Evolutionary conservation across 768 basidiomycete genomes (phyloP).

Genomic region (Hypholoma sublateritium): DNA sequence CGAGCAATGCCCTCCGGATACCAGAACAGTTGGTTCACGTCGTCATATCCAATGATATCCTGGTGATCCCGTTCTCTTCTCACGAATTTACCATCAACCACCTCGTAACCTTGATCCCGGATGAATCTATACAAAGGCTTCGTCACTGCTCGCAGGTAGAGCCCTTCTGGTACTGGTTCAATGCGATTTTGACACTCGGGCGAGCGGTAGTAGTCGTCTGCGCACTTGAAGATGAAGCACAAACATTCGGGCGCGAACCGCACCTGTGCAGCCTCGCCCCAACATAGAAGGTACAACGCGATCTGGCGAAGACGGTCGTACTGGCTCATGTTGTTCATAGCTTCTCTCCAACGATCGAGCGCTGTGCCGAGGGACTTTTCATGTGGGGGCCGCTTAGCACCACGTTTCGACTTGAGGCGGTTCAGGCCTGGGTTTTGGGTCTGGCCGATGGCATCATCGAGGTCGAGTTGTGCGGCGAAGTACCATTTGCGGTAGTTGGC

Average conservation of each 20-base stretch:
- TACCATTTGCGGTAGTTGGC: constrained; percentile 99
- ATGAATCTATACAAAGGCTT: constrained; percentile 97
- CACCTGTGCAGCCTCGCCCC: constrained; percentile 98
- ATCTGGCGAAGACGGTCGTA: constrained; percentile 97
- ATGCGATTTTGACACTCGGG: constrained; percentile 95
- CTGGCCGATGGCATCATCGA: constrained; percentile 95
- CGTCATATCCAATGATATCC: constrained; percentile 96
- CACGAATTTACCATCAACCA: constrained; percentile 93
- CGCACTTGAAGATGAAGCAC: constrained; percentile 99
- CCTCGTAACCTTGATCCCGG: constrained; percentile 96
- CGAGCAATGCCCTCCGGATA: constrained; percentile 97
- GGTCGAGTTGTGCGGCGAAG: constrained; percentile 97
- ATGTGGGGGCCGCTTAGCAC: constrained; percentile 49
- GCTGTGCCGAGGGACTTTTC: constrained; percentile 77
- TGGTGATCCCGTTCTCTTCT: constrained; percentile 92
- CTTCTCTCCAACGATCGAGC: constrained; percentile 91
- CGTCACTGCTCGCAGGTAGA: constrained; percentile 88
- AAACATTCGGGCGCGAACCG: constrained; percentile 95
- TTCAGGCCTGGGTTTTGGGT: constrained; percentile 88
- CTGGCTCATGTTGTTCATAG: constrained; percentile 98
- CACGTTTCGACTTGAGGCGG: constrained; percentile 72
- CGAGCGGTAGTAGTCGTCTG: constrained; percentile 98
- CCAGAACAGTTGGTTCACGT: constrained; percentile 99
- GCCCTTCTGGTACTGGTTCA: constrained; percentile 91
- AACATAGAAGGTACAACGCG: constrained; percentile 91